A percentile compares a stretch with the other conserved stretches of the same genome.
Conservation (phyloP, 2,329 filamentous ascomycete genomes). For the Ophiostoma tasmaniense region DNA sequence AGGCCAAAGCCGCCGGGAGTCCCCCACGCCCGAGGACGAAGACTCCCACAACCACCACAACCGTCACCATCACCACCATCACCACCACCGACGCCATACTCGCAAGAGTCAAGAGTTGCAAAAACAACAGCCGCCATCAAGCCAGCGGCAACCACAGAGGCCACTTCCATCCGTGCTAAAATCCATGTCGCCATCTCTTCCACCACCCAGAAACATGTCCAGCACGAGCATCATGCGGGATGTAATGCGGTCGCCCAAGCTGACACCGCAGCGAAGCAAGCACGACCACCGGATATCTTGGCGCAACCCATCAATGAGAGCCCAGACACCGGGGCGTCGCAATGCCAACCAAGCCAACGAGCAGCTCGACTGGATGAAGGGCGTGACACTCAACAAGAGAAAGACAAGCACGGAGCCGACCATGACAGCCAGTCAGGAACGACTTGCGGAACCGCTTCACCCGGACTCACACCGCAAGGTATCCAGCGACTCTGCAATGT, state of each 20-base stretch:
- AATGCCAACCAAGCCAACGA: slow-evolving; percentile 41
- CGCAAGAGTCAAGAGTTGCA: background rate
- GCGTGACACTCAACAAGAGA: slow-evolving; percentile 54
- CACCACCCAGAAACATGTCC: slow-evolving; percentile 7
- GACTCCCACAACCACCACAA: background rate
- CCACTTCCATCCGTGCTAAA: slow-evolving; percentile 7
- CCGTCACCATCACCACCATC: background rate
- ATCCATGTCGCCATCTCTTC: slow-evolving; percentile 8
- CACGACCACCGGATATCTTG: slow-evolving; percentile 36
- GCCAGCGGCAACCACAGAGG: background rate
- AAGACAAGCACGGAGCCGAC: slow-evolving; percentile 35
- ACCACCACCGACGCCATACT: background rate
- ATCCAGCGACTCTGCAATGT: slow-evolving; percentile 18
- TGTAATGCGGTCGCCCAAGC: slow-evolving; percentile 27
- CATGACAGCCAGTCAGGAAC: slow-evolving; percentile 10
- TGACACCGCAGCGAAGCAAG: slow-evolving; percentile 32
- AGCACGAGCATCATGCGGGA: slow-evolving; percentile 15
- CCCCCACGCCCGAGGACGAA: slow-evolving; percentile 4
- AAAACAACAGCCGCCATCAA: background rate
- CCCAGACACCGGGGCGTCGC: slow-evolving; percentile 31
- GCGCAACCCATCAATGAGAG: slow-evolving; percentile 53
- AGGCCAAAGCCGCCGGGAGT: slow-evolving; percentile 9
- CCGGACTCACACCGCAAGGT: slow-evolving; percentile 13
- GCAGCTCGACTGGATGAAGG: slow-evolving; percentile 62
- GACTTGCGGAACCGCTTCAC: background rate